Conservation (phyloP, 2,329 filamentous ascomycete species). For the Microcyclospora tardicrescens region DNA sequence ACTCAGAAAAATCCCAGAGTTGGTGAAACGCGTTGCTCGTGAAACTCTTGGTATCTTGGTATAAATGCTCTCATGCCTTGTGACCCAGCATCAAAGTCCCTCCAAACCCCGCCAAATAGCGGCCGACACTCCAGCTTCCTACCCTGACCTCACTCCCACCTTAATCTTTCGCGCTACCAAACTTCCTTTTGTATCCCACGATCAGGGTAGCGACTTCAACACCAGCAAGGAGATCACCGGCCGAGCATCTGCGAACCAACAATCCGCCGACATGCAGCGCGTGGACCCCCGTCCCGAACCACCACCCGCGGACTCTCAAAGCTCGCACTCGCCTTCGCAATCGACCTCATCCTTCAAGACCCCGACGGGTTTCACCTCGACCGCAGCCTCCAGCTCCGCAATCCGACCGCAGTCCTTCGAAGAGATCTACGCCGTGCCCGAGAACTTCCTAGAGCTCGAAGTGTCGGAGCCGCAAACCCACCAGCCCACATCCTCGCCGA, state of each 20-base stretch:
- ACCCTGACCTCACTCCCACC: no score
- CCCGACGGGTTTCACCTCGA: conserved; percentile 22
- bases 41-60: not conserved
- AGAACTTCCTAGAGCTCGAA: conserved; percentile 99
- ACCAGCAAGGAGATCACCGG: not conserved
- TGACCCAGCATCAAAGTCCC: not conserved
- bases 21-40: not conserved
- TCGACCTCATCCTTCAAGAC: conserved; percentile 3
- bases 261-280: conserved; percentile 15
- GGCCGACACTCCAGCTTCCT: no score
- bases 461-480: conserved; percentile 88
- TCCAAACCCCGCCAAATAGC: not conserved
- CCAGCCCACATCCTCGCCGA: conserved; percentile 54
- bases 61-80: not conserved
- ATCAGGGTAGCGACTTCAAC: no score
- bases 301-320: conserved; percentile 2
- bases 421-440: conserved; percentile 95
- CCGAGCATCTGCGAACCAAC: not conserved
- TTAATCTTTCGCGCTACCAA: no score
- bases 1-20: not conserved
- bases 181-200: no score
- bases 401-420: conserved; percentile 67
- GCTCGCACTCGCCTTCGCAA: conserved; percentile 5
- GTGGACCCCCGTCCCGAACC: conserved; percentile 16
- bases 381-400: conserved; percentile 10